Conservation (phyloP, 345 rosid species). For the Ailanthus altissimus region DNA sequence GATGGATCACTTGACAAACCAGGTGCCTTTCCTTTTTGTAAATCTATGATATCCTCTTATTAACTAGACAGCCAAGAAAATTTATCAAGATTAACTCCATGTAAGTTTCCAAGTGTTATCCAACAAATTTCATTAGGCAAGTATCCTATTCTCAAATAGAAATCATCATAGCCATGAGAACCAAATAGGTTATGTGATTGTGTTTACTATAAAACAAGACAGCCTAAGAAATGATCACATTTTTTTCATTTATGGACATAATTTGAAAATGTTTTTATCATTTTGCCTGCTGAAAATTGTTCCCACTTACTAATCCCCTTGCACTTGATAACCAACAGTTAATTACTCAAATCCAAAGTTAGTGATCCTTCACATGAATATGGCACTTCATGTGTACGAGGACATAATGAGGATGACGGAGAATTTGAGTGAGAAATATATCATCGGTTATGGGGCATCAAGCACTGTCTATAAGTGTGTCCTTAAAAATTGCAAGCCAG, state of each 20-base stretch:
- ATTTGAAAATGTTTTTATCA: background rate
- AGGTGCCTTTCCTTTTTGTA: conserved; percentile 41
- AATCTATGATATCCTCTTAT: background rate
- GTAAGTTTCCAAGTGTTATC: background rate
- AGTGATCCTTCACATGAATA: conserved; percentile 92
- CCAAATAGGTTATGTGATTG: background rate
- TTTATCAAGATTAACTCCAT: background rate
- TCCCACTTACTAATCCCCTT: conserved; percentile 12
- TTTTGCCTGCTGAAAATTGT: background rate
- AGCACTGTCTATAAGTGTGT: conserved; percentile 94
- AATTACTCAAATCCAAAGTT: conserved; percentile 74
- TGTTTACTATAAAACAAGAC: background rate
- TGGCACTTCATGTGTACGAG: conserved; percentile 97
- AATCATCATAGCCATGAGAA: background rate
- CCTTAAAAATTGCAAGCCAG: conserved; percentile 90
- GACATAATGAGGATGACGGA: conserved; percentile 99
- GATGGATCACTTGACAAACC: conserved; percentile 90
- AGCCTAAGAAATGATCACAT: background rate
- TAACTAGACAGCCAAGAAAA: conserved; percentile 1
- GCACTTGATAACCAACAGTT: conserved; percentile 40
- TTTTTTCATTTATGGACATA: background rate
- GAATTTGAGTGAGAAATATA: conserved; percentile 86
- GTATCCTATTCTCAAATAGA: background rate
- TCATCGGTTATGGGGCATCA: conserved; percentile 88
- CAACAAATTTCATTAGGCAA: background rate